Base-by-base conservation (phyloP, 805 yeast species). In the Candida endomychidarum region DNA sequence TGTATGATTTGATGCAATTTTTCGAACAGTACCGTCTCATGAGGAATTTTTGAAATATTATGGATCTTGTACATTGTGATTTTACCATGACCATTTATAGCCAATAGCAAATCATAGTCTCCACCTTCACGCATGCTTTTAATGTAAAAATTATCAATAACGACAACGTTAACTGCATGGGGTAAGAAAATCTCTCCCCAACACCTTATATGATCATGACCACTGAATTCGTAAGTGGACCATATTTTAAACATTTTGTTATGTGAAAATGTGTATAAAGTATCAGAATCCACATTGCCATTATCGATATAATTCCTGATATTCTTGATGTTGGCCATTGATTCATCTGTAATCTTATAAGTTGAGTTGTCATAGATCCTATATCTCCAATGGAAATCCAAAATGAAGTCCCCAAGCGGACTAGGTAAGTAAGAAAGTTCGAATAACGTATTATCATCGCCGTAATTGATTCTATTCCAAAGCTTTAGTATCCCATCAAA, bases 401-500 rank as follows among this genome's bases (percentile, higher is more conserved):
- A 69, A 0, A 89, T 78, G 38, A 71, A 71, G 1, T 70, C 54
- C 1, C 50, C 51, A 12, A 35, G 38, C 2, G 82, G 79, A 53
- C 86, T 95, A n/a, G 77, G 72, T 16, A 88, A 61, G 50, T 84
- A 81, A 0, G 78, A 64, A 46, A 87, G 63, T 50, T 84, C 93
- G 56, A 87, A 88, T 5, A 81, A 72, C 27, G 78, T 73, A 24
- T 61, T 57, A 34, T 57, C 60, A 19, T 74, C 72, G 23, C 84
- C 88, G 52, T 80, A 86, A 6, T 83, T 75, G 6, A 80, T 69
- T 37, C 96, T 66, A 39, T 80, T 72, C 96, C 96, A 90, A 2
- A 87, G 68, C 54, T 86, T 87, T 20, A 86, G 80, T 10, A 84
- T 65, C 24, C 70, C 68, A 56, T 87, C 96, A 55, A 73, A 77